Percentiles rank a stretch among this genome's conserved stretches.
Evolutionary conservation across 176 grass and related monocot genomes (phyloP).

Genomic region (Hordeum marinum): DNA sequence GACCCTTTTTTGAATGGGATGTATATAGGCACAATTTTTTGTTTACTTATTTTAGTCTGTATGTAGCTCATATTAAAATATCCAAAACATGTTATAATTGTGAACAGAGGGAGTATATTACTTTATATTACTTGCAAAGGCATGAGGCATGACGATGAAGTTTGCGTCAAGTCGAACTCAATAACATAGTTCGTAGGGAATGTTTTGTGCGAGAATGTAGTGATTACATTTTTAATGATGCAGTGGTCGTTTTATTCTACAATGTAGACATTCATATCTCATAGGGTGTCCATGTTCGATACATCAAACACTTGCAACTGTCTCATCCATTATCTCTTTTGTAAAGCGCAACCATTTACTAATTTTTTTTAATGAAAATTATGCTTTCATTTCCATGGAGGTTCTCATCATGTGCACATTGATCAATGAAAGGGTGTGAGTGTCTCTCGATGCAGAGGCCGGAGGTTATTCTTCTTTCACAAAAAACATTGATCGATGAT

Average conservation of each 20-base stretch:
- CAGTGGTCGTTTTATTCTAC: constrained; percentile 18
- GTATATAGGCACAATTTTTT: no score
- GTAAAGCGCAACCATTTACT: constrained; percentile 11
- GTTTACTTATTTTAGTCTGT: no score
- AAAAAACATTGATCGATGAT: background rate
- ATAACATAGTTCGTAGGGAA: constrained; percentile 25
- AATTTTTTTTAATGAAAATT: background rate
- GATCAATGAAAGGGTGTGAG: background rate
- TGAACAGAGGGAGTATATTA: no score
- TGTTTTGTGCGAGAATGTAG: constrained; percentile 1
- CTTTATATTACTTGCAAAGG: background rate
- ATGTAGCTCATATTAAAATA: no score
- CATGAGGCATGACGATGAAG: background rate
- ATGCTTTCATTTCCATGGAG: constrained; percentile 10
- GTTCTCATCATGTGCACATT: constrained; percentile 5
- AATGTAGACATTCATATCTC: constrained; percentile 1
- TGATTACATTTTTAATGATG: background rate
- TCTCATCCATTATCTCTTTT: constrained; percentile 15
- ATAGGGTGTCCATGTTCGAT: constrained; percentile 39
- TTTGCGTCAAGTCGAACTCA: constrained; percentile 30
- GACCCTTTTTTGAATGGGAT: no score
- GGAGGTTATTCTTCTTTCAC: no score
- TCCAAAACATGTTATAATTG: no score
- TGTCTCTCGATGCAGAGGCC: no score
- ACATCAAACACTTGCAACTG: constrained; percentile 16